Evolutionary conservation across 2,329 filamentous ascomycete species (phyloP).

Genomic region (Talaromyces sp.): DNA sequence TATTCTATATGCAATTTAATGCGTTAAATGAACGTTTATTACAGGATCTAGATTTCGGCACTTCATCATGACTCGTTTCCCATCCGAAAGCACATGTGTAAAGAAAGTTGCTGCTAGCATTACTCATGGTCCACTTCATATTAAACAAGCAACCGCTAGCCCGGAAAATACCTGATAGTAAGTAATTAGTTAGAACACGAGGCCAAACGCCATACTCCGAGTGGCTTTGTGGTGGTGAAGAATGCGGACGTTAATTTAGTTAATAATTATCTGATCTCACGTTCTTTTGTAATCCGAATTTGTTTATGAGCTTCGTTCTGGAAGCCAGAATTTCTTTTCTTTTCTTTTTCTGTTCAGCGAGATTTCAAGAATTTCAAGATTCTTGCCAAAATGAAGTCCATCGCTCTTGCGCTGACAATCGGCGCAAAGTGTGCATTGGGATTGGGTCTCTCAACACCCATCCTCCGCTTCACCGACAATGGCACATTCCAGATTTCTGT

Average conservation of each 20-base stretch:
- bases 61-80: neutral
- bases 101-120: neutral
- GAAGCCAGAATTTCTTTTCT: neutral
- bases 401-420: neutral
- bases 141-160: neutral
- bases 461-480: slow-evolving; percentile 25
- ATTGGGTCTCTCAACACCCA: neutral
- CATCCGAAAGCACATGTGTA: neutral
- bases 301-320: neutral
- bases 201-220: neutral
- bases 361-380: neutral
- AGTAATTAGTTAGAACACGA: neutral
- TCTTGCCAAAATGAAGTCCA: neutral
- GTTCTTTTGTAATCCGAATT: too few species aligned
- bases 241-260: neutral
- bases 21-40: too few species aligned
- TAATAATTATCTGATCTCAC: neutral
- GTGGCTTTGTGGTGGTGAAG: slow-evolving; percentile 3
- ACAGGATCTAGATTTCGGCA: neutral
- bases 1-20: neutral
- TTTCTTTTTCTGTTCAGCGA: neutral
- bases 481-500: slow-evolving; percentile 52
- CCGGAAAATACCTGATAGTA: neutral
- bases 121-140: neutral
- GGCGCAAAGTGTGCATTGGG: neutral